These are phyloP conservation scores for Rhodotorula glutinis DNA, from an alignment of 1,284 basidiomycete genomes.

Conservation along the genomic window DNA sequence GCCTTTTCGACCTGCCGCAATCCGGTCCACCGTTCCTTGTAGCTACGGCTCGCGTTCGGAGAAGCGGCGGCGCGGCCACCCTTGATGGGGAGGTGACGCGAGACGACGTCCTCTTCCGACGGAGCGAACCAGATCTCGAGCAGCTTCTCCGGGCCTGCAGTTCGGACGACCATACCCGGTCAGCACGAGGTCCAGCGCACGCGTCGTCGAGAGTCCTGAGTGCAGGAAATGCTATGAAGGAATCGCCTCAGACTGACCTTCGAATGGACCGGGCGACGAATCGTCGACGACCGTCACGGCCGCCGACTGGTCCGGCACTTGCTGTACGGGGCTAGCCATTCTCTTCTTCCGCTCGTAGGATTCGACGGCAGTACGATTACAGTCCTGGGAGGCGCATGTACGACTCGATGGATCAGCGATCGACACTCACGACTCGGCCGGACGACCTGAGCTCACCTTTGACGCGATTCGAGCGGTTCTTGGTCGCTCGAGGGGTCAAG, in stretches of 20 bases:
- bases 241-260: conserved; percentile 13
- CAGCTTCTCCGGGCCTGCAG: conserved; percentile 77
- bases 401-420: too few species aligned
- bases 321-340: neutral
- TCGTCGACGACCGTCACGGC: conserved; percentile 34
- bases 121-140: conserved; percentile 97
- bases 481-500: too few species aligned
- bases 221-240: too few species aligned
- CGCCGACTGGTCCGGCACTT: neutral
- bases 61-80: conserved; percentile 20
- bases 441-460: too few species aligned
- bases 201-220: too few species aligned
- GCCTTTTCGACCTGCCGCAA: conserved; percentile 70
- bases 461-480: too few species aligned
- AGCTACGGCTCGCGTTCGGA: neutral
- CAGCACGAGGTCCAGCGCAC: too few species aligned
- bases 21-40: conserved; percentile 53
- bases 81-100: conserved; percentile 35
- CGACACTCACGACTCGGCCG: too few species aligned
- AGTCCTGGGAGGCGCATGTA: too few species aligned
- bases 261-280: conserved; percentile 35
- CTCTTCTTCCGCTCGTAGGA: neutral
- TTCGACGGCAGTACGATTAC: too few species aligned
- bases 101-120: conserved; percentile 59
- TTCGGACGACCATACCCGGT: neutral